phyloP scores from a whole-genome alignment of 1,139 yeast species.

The Pichia sp. region DNA sequence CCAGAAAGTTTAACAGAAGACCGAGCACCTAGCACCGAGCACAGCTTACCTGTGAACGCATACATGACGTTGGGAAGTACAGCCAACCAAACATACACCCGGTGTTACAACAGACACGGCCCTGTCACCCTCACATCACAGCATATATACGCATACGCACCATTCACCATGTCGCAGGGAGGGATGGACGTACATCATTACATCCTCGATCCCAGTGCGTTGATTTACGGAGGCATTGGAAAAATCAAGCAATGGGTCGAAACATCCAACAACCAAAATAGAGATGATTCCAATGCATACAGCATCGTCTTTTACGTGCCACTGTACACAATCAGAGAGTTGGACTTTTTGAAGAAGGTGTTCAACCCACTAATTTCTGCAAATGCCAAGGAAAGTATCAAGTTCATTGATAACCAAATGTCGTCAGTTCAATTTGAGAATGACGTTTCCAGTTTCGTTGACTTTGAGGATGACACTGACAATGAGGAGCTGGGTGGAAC shows the following conservation, averaged over 20 bases:
- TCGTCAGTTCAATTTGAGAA: constrained; percentile 7
- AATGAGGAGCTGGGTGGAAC: neutral
- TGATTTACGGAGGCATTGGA: constrained; percentile 49
- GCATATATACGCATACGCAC: too few species aligned
- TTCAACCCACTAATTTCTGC: constrained; percentile 43
- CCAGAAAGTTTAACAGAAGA: too few species aligned
- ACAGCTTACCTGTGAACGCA: too few species aligned
- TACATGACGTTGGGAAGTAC: too few species aligned
- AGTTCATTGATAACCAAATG: constrained; percentile 38
- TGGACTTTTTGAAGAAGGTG: constrained; percentile 49
- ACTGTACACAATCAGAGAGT: constrained; percentile 48
- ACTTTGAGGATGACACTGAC: constrained; percentile 9
- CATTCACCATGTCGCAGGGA: too few species aligned
- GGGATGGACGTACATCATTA: constrained; percentile 23
- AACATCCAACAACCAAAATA: constrained; percentile 12
- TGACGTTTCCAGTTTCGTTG: neutral
- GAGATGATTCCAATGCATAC: neutral
- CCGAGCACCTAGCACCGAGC: too few species aligned
- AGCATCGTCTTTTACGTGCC: constrained; percentile 35
- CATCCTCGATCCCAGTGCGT: constrained; percentile 52
- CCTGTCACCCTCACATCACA: too few species aligned
- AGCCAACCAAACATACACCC: too few species aligned
- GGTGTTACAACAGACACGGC: too few species aligned
- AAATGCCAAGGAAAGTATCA: constrained; percentile 51
- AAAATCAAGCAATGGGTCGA: constrained; percentile 52